phyloP scores from a whole-genome alignment of 257 asterid species.

The Solanum corneliomulleri region DNA sequence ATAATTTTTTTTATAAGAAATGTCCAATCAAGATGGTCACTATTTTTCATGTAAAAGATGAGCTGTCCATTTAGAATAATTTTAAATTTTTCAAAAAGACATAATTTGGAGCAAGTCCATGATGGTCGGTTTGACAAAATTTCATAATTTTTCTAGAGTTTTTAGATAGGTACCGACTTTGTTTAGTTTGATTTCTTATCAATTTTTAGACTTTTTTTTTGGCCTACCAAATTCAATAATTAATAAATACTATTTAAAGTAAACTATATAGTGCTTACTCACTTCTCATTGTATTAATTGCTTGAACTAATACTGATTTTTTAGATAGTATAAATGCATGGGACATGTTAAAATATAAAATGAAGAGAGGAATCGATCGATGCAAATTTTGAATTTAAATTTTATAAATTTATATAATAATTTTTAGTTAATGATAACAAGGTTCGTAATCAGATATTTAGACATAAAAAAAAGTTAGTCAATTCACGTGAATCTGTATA shows the following conservation, averaged over 20 bases:
- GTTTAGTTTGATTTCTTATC: neutral
- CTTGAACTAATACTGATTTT: neutral
- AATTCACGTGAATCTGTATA: neutral
- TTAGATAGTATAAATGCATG: neutral
- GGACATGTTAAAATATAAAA: neutral
- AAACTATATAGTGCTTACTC: neutral
- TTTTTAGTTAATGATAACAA: neutral
- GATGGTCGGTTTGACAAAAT: slow-evolving; percentile 51
- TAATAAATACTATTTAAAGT: neutral
- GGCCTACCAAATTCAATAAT: neutral
- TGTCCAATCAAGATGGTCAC: neutral
- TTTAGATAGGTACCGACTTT: neutral
- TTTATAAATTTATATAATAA: neutral
- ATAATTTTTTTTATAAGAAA: neutral
- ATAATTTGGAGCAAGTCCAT: slow-evolving; percentile 7
- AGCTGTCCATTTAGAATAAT: slow-evolving; percentile 10
- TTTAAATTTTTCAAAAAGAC: neutral
- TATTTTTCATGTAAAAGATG: neutral
- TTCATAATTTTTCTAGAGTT: neutral
- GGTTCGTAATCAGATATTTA: no score
- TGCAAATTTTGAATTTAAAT: fast-evolving
- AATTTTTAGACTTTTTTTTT: neutral
- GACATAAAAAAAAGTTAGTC: neutral
- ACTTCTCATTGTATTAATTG: neutral
- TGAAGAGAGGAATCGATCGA: neutral